Base-by-base conservation (phyloP, 345 rosid genomes). In the Aurinia saxatilis region DNA sequence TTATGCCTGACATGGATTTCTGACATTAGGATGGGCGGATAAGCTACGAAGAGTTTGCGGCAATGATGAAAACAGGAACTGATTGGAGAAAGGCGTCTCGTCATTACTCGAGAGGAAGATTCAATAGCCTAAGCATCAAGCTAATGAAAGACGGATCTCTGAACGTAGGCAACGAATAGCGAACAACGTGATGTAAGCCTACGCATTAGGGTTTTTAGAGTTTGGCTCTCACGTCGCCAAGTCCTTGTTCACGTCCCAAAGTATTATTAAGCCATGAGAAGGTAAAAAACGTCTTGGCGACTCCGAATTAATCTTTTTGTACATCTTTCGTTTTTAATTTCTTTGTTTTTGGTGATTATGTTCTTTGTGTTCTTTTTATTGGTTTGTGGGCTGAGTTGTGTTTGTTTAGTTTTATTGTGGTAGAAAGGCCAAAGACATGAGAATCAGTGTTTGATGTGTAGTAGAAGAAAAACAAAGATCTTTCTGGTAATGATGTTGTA, bases 11-110 rank as follows among this genome's bases (percentile, higher is more conserved):
- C 54, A 64, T 65, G 40, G 14, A 23, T 33, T 40, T 48, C 19
- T 64, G 19, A 18, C 53, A 25, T 56, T 80, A 95, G 99, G 99
- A 95, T 45, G 99, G 99, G n/a, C 75, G 65, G 60, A 95, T 95
- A 50, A 95, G 99, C 86, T 95, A 84, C 16, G 96, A 90, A 44
- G 99, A 95, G 82, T 95, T 95, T 50, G 88, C 76, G 10, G 99
- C 97, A 2, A 95, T 95, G 99, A 95, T 95, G 99, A 95, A 82
- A 75, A 90, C 98, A 0, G 99, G 98, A 66, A 95, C 99, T 0
- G 99, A 95, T 71, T 95, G 99, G 99, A 88, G 99, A 75, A 95
- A 95, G 75, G 99, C 99, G n/a, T 95, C 99, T 5, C 98, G 99
- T n/a, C 98, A 95, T 76, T 95, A 95, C 78, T 95, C 99, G 0